Conservation (phyloP, 352 stramenopile genomes). For the Phytophthora niederhauseri region DNA sequence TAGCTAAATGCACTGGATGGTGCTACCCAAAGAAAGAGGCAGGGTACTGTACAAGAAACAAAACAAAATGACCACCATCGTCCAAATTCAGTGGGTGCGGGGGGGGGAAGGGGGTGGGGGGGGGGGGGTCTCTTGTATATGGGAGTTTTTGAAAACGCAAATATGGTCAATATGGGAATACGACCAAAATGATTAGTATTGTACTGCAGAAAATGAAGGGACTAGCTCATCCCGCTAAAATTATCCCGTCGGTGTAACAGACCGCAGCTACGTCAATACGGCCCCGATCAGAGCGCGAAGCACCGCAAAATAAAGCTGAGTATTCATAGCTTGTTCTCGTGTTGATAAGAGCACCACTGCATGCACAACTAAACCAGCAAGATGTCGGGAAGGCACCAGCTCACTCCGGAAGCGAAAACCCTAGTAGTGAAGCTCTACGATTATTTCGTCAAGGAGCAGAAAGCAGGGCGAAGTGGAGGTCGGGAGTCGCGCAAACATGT, state of each 20-base stretch:
- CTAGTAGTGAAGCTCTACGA: neutral
- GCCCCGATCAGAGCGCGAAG: neutral
- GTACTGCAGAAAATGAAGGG: too few relatives aligned
- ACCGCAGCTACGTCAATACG: neutral
- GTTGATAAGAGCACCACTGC: neutral
- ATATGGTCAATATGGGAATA: too few relatives aligned
- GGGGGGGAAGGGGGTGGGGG: too few relatives aligned
- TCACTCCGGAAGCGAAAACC: neutral
- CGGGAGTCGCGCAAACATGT: neutral
- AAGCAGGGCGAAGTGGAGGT: constrained; percentile 5
- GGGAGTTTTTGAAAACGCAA: too few relatives aligned
- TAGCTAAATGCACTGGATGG: too few relatives aligned
- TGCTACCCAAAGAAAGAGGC: too few relatives aligned
- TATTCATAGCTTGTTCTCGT: neutral
- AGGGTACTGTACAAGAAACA: too few relatives aligned
- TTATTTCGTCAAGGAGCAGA: neutral
- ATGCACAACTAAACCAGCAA: neutral
- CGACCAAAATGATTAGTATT: too few relatives aligned
- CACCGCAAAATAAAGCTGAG: neutral
- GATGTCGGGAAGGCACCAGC: neutral
- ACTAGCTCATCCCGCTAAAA: neutral
- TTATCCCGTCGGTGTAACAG: neutral
- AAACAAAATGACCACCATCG: too few relatives aligned
- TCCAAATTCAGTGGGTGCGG: too few relatives aligned
- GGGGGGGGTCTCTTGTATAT: too few relatives aligned